Evolutionary conservation across 2,329 filamentous ascomycete species (phyloP).

Genomic region (Colletotrichum sp.): DNA sequence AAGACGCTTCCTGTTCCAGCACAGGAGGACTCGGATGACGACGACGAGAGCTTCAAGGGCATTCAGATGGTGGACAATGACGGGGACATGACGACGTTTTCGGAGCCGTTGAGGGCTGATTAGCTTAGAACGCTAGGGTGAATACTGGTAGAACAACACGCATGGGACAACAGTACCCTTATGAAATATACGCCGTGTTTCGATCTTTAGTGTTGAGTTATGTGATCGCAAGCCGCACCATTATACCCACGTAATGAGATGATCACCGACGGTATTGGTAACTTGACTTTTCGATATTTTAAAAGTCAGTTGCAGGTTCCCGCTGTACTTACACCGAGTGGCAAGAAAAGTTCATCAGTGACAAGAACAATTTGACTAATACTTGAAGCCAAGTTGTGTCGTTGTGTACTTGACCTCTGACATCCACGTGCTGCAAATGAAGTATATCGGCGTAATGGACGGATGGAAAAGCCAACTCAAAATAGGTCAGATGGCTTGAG

Average conservation of each 20-base stretch:
- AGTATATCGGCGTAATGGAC: not conserved
- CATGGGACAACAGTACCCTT: not conserved
- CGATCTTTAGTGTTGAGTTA: not conserved
- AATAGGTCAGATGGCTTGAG: not conserved
- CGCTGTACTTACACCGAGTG: not conserved
- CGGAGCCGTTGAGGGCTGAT: not conserved
- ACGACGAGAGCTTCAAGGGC: constrained; percentile 39
- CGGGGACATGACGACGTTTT: not conserved
- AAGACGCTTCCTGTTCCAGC: constrained; percentile 2
- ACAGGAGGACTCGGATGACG: constrained; percentile 17
- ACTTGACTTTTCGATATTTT: not conserved
- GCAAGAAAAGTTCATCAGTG: not conserved
- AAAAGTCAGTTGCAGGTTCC: not conserved
- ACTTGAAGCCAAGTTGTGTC: not conserved
- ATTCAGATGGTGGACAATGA: constrained; percentile 44
- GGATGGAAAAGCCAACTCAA: not conserved
- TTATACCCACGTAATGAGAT: not conserved
- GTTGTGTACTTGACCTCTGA: not conserved
- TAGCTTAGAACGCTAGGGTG: not conserved
- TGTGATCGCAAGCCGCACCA: not conserved
- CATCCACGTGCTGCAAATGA: not conserved
- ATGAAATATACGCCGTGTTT: not conserved
- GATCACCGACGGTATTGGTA: not conserved
- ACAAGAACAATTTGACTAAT: not conserved
- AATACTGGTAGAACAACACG: not conserved